Percentiles rank a stretch among this genome's conserved stretches.
Conservation (phyloP, 805 yeast genomes). For the Sugiyamaella marilandica region DNA sequence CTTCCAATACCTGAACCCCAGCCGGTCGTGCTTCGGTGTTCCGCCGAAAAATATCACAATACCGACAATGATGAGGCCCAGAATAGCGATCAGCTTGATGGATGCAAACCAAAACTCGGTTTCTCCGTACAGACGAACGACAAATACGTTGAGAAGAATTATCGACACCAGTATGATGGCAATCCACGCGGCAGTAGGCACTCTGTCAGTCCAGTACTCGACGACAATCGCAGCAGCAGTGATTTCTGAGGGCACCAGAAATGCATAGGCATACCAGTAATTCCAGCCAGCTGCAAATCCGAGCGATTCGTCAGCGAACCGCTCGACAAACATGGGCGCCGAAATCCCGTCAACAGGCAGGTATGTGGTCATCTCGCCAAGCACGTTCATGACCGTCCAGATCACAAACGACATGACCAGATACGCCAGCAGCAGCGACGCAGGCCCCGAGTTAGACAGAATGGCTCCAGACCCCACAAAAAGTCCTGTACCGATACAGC, state of each 20-base stretch:
- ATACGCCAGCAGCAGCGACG: slow-evolving; percentile 58
- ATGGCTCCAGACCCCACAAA: slow-evolving; percentile 69
- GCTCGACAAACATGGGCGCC: slow-evolving; percentile 51
- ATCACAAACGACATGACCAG: slow-evolving; percentile 58
- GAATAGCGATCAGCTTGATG: slow-evolving; percentile 56
- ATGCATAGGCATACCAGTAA: slow-evolving; percentile 46
- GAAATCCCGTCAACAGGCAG: slow-evolving; percentile 61
- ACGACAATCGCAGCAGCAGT: slow-evolving; percentile 42
- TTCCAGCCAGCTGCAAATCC: slow-evolving; percentile 55
- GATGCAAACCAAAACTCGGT: slow-evolving; percentile 62
- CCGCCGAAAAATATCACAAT: slow-evolving; percentile 50
- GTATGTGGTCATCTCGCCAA: slow-evolving; percentile 53
- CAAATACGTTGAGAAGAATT: slow-evolving; percentile 41
- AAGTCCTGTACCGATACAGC: slow-evolving; percentile 73
- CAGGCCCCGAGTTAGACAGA: slow-evolving; percentile 68
- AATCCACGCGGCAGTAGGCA: slow-evolving; percentile 48
- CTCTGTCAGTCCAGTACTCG: slow-evolving; percentile 44
- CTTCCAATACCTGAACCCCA: slow-evolving; percentile 53
- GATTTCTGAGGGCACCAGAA: slow-evolving; percentile 43
- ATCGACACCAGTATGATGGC: slow-evolving; percentile 47
- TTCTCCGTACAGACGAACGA: slow-evolving; percentile 48
- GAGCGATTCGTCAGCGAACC: slow-evolving; percentile 56
- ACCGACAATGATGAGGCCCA: slow-evolving; percentile 63
- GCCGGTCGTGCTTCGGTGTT: slow-evolving; percentile 47
- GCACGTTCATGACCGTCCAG: slow-evolving; percentile 56